phyloP scores from a whole-genome alignment of 345 rosid species.

The Corchorus capsularis region DNA sequence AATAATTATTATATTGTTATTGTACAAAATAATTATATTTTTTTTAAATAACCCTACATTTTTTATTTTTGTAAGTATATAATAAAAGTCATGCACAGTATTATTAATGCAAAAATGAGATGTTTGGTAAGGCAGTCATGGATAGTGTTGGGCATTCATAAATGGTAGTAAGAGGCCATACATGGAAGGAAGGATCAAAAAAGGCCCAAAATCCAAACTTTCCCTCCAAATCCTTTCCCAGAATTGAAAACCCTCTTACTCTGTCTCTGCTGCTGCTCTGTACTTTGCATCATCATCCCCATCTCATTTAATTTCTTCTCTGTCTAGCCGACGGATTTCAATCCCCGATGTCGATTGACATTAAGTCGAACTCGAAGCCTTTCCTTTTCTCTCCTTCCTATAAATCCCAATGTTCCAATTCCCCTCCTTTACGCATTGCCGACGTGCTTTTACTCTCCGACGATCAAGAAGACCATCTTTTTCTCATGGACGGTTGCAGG shows the following conservation, averaged over 20 bases:
- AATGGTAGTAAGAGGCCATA: too few species aligned
- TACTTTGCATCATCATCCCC: neutral
- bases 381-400: neutral
- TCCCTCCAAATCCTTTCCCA: conserved; percentile 33
- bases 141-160: neutral
- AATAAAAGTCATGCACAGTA: too few species aligned
- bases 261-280: neutral
- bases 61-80: too few species aligned
- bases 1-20: too few species aligned
- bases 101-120: neutral
- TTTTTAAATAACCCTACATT: too few species aligned
- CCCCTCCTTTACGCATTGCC: conserved; percentile 32
- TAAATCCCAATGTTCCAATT: neutral
- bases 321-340: neutral
- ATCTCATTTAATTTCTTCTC: conserved; percentile 22
- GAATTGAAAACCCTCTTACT: neutral
- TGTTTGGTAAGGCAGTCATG: neutral
- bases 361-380: neutral
- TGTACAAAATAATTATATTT: too few species aligned
- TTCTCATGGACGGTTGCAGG: conserved; percentile 8
- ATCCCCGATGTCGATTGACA: neutral
- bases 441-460: conserved; percentile 29
- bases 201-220: conserved; percentile 19
- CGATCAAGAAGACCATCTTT: neutral
- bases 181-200: neutral